Evolutionary conservation across 164 flowering plant species (phyloP), one percentile per base, ranked within the genome.

Genomic region (Piper longum): DNA sequence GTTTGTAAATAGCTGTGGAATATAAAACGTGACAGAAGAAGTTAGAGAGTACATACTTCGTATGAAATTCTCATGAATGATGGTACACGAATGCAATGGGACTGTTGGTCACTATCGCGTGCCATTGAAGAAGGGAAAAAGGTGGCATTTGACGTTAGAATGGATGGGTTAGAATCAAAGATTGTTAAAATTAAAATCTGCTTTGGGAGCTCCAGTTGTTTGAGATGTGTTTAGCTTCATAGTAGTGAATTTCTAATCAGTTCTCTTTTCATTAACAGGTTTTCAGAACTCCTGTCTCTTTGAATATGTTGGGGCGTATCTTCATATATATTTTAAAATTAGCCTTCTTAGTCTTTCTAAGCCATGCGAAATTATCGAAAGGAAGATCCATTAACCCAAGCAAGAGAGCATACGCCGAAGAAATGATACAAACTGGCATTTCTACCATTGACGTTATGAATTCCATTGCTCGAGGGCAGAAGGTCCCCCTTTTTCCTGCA

Each of bases 401-500:
- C 74, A 97, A 93, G 81, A 87, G 99, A 79, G 88, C 99, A 40
- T 93, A 93, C 72, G 97, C 97, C 43, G 99, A 93, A 72, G 99
- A 93, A 72, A 95, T 95, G 99, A 95, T 95, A 62, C 97, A 95
- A 76, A 91, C 99, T 2, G 97, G 99, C 58, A 91, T 91, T 70
- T 95, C 97, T 42, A 95, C 97, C 6, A 95, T 95, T 75, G 99
- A 95, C 77, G 99, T 95, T 66, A 95, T 91, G 97, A 95, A 95
- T 61, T 95, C 99, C 44, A 91, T 95, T 75, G 97, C 99, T 72
- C 79, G 99, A 72, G 97, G 97, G 64, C 97, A 95, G 68, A 95
- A 95, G 75, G 91, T 95, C 61, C 99, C 99, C 70, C 95, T 95
- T 54, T 95, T 26, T 64, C 91, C 99, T 67, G 99, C 99, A 69